A percentile compares a stretch with the other conserved stretches of the same genome.
Conservation (phyloP, 2,329 filamentous ascomycete species). For the Purpureocillium takamizusanense region DNA sequence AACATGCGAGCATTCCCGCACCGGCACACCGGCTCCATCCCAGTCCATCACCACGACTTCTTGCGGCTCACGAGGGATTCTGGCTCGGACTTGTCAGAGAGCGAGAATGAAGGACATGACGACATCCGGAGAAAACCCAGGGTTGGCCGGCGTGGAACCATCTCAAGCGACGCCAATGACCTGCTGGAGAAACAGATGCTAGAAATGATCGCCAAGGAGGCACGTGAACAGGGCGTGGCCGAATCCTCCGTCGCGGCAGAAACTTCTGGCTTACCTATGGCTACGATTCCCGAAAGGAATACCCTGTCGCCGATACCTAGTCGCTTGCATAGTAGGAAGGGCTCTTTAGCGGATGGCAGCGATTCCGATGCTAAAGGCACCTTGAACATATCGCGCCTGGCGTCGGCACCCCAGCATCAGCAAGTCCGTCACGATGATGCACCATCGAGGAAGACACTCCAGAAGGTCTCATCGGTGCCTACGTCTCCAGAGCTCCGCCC, state of each 20-base stretch:
- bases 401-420: conserved; percentile 15
- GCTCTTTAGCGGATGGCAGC: conserved; percentile 29
- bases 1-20: conserved; percentile 45
- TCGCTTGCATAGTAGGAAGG: conserved; percentile 22
- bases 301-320: conserved; percentile 17
- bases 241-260: conserved; percentile 22
- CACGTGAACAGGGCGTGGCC: conserved; percentile 29
- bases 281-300: conserved; percentile 21
- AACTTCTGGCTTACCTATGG: conserved; percentile 12
- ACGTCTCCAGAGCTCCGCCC: conserved; percentile 44
- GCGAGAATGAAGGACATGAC: conserved; percentile 35
- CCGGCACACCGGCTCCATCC: conserved; percentile 39
- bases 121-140: conserved; percentile 20
- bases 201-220: conserved; percentile 49
- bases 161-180: conserved; percentile 38
- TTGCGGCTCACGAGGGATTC: conserved; percentile 40
- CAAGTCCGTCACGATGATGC: conserved; percentile 23
- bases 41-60: conserved; percentile 40
- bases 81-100: conserved; percentile 52
- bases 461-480: conserved; percentile 35
- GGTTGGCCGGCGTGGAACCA: conserved; percentile 32
- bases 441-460: conserved; percentile 28
- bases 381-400: conserved; percentile 11
- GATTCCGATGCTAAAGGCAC: conserved; percentile 26
- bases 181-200: conserved; percentile 54